These are phyloP conservation scores for Boletellus ananiceps DNA, from an alignment of 768 basidiomycete species.

Conservation along the genomic window DNA sequence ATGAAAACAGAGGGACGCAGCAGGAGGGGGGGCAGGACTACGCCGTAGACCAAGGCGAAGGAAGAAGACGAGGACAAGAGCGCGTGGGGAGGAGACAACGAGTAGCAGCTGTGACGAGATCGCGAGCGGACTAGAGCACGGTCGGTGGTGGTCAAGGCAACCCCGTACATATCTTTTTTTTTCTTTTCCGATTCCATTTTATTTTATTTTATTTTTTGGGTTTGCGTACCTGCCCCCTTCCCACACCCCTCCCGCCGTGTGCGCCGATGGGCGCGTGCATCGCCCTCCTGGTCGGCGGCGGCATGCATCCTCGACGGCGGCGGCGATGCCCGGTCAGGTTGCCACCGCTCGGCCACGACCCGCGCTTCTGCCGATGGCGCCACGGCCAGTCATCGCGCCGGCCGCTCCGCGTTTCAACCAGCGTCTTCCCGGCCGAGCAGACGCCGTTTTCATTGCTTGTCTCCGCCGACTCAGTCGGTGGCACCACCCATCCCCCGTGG, in stretches of 20 bases:
- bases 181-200: constrained; percentile 3
- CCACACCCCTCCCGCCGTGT: no score
- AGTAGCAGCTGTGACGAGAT: constrained; percentile 30
- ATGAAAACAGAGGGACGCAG: background rate
- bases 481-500: no score
- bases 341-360: no score
- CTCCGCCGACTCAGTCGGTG: no score
- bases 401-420: no score
- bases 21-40: constrained; percentile 11
- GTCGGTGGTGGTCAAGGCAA: constrained; percentile 57
- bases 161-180: constrained; percentile 14
- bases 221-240: no score
- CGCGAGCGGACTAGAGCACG: constrained; percentile 27
- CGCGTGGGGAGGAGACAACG: constrained; percentile 12
- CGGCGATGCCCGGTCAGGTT: no score
- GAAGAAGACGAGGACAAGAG: constrained; percentile 15
- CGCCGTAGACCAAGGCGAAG: constrained; percentile 25
- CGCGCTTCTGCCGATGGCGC: no score
- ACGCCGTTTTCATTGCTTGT: no score
- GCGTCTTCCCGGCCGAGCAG: no score
- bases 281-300: background rate
- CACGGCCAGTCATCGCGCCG: no score
- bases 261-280: background rate
- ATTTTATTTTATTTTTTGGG: constrained; percentile 1
- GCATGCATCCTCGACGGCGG: no score